phyloP scores from a whole-genome alignment of 495 filamentous ascomycete species.

The Eremomyces bilateralis region DNA sequence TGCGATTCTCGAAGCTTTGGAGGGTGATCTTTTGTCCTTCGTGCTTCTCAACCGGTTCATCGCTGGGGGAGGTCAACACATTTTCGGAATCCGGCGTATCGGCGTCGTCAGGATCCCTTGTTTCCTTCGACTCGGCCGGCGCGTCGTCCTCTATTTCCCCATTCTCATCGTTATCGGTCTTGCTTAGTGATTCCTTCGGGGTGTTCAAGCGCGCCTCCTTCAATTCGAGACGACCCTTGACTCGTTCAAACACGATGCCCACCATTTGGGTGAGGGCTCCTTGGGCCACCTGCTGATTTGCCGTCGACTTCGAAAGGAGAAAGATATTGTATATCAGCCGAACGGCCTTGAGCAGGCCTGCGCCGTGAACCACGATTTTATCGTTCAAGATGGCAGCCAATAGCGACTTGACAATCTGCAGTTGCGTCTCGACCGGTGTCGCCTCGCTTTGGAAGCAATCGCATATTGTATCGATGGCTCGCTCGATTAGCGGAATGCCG shows the following conservation, averaged over 20 bases:
- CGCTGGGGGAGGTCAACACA: constrained; percentile 27
- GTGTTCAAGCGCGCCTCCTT: constrained; percentile 47
- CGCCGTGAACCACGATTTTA: constrained; percentile 94
- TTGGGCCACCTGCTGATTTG: constrained; percentile 91
- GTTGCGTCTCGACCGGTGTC: constrained; percentile 70
- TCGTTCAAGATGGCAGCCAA: constrained; percentile 91
- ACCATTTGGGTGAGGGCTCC: constrained; percentile 97
- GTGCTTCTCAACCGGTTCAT: constrained; percentile 36
- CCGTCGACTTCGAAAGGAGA: constrained; percentile 69
- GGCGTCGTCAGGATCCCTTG: constrained; percentile 16
- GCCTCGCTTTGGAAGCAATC: constrained; percentile 96
- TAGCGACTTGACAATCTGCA: constrained; percentile 94
- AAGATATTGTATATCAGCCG: constrained; percentile 98
- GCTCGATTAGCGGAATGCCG: constrained; percentile 59
- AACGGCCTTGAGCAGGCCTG: constrained; percentile 91
- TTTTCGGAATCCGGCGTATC: constrained; percentile 22
- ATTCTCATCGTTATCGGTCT: constrained; percentile 15
- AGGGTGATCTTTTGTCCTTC: constrained; percentile 65
- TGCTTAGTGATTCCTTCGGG: constrained; percentile 15
- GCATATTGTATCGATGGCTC: constrained; percentile 97
- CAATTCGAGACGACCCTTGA: constrained; percentile 65
- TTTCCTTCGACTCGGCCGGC: constrained; percentile 17
- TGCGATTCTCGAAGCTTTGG: constrained; percentile 84
- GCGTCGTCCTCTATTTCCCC: constrained; percentile 19
- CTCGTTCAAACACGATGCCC: constrained; percentile 87